Evolutionary conservation across 2,329 filamentous ascomycete species (phyloP).

Genomic region (Mariannaea sp.): DNA sequence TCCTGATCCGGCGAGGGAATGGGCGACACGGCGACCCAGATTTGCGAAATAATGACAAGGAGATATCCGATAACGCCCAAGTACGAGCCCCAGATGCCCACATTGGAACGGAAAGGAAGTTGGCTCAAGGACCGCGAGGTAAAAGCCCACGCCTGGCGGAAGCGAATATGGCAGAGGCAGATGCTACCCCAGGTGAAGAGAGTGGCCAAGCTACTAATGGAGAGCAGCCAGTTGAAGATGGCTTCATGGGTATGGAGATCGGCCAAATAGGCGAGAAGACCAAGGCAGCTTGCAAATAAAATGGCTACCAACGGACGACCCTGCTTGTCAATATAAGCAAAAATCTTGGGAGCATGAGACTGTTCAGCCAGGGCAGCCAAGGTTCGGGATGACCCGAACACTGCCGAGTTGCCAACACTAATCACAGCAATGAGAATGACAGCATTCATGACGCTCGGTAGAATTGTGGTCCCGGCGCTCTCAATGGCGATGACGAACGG

Average conservation of each 20-base stretch:
- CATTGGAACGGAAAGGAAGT: conserved; percentile 79
- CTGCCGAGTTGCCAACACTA: conserved; percentile 87
- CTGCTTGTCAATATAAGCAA: conserved; percentile 81
- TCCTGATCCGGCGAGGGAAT: conserved; percentile 54
- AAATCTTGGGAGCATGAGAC: conserved; percentile 75
- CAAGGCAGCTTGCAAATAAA: conserved; percentile 66
- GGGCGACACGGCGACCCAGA: conserved; percentile 84
- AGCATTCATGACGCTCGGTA: conserved; percentile 91
- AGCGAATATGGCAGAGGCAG: conserved; percentile 86
- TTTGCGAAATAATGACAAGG: conserved; percentile 79
- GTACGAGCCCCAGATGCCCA: conserved; percentile 80
- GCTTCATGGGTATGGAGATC: conserved; percentile 61
- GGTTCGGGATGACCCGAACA: conserved; percentile 90
- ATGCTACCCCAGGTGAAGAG: conserved; percentile 85
- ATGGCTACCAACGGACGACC: conserved; percentile 84
- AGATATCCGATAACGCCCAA: conserved; percentile 77
- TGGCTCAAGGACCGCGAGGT: conserved; percentile 72
- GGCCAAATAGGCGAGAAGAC: conserved; percentile 78
- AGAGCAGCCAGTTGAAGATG: conserved; percentile 80
- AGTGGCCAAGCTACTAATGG: conserved; percentile 72
- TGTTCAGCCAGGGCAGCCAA: conserved; percentile 89
- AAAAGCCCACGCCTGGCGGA: conserved; percentile 75
- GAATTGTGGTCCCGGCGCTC: conserved; percentile 76
- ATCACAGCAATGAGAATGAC: conserved; percentile 90
- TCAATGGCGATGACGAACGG: conserved; percentile 93